Evolutionary conservation across 2,329 filamentous ascomycete genomes (phyloP).

Genomic region (Raffaelea albimanens): DNA sequence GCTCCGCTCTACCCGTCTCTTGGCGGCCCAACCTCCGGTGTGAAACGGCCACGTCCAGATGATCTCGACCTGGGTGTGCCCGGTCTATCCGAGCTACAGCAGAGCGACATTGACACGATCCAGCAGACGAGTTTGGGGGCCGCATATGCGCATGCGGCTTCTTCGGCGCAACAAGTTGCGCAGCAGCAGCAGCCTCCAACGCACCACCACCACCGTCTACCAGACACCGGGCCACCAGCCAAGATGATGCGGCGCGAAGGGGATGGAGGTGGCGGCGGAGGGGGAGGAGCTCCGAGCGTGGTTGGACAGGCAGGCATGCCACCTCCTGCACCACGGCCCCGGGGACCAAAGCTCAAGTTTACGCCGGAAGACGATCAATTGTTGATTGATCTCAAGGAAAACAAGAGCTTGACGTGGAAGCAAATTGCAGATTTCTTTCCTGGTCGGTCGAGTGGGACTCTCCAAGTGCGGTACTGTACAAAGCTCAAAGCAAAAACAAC

Average conservation of each 20-base stretch:
- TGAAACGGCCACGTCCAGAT: slow-evolving; percentile 48
- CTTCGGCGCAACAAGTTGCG: no score
- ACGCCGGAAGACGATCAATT: slow-evolving; percentile 85
- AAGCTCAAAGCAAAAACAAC: slow-evolving; percentile 92
- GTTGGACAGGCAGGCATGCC: slow-evolving; percentile 87
- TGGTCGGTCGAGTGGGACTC: slow-evolving; percentile 76
- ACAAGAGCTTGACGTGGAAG: slow-evolving; percentile 92
- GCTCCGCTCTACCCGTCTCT: slow-evolving; percentile 42
- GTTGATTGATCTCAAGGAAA: slow-evolving; percentile 84
- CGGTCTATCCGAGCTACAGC: slow-evolving; percentile 42
- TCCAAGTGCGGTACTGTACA: slow-evolving; percentile 91
- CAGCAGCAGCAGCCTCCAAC: slow-evolving; percentile 27
- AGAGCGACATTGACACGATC: slow-evolving; percentile 46
- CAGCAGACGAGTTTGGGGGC: slow-evolving; percentile 43
- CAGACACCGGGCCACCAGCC: slow-evolving; percentile 58
- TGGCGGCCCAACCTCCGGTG: slow-evolving; percentile 17
- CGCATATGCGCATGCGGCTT: slow-evolving; percentile 34
- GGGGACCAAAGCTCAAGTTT: slow-evolving; percentile 87
- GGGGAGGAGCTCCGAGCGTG: slow-evolving; percentile 65
- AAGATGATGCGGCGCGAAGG: slow-evolving; percentile 56
- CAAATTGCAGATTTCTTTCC: slow-evolving; percentile 97
- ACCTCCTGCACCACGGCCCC: slow-evolving; percentile 65
- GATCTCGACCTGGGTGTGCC: slow-evolving; percentile 48
- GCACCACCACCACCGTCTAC: slow-evolving; percentile 72
- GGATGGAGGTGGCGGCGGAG: slow-evolving; percentile 23